phyloP scores from a whole-genome alignment of 306 rosid species.

The Sicyos edulis region DNA sequence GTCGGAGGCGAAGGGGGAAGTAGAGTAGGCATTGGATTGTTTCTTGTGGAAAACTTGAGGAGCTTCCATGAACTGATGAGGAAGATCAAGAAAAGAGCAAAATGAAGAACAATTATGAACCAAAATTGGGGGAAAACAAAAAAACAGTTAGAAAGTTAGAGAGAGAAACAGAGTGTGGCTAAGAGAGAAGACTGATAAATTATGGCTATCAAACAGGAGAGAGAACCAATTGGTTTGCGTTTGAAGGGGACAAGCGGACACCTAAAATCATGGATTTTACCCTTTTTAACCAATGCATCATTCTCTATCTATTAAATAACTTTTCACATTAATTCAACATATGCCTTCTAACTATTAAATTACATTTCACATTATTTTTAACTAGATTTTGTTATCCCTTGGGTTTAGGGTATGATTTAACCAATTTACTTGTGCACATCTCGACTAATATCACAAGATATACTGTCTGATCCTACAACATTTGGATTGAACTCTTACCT shows the following conservation, averaged over 20 bases:
- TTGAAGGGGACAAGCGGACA: slow-evolving; percentile 57
- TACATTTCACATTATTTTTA: no score
- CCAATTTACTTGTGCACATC: no score
- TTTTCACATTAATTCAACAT: no score
- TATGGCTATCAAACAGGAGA: slow-evolving; percentile 27
- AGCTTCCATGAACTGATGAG: slow-evolving; percentile 43
- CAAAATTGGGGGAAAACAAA: background rate
- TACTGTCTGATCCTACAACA: no score
- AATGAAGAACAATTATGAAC: no score
- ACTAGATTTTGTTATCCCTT: no score
- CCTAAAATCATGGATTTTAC: slow-evolving; percentile 30
- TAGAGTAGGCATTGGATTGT: slow-evolving; percentile 21
- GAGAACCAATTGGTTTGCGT: slow-evolving; percentile 53
- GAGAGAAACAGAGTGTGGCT: slow-evolving; percentile 18
- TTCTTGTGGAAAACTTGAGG: slow-evolving; percentile 39
- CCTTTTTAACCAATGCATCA: no score
- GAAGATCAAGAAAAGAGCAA: background rate
- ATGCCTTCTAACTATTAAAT: no score
- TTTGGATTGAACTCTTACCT: no score
- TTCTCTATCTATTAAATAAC: no score
- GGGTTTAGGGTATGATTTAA: no score
- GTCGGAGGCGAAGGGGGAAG: slow-evolving; percentile 34
- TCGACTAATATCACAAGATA: no score
- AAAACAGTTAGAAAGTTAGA: slow-evolving; percentile 11
- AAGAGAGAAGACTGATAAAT: slow-evolving; percentile 12